phyloP scores from a whole-genome alignment of 768 basidiomycete genomes.

The Lentinula sp. region DNA sequence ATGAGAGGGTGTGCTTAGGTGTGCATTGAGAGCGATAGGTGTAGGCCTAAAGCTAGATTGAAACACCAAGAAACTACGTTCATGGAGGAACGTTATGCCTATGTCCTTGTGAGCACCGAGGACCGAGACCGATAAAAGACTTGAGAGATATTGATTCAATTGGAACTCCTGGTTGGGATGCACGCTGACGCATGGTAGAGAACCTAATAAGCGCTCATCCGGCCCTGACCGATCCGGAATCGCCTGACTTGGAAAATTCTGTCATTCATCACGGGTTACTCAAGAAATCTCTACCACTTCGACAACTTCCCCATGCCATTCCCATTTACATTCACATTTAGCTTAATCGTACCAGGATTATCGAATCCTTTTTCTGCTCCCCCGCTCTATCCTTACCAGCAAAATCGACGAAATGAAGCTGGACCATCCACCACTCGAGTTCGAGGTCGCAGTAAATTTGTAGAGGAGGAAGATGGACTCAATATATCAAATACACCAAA shows the following conservation, averaged over 20 bases:
- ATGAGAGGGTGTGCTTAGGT: too few relatives aligned
- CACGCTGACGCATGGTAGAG: too few relatives aligned
- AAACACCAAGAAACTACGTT: too few relatives aligned
- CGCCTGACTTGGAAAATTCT: not conserved
- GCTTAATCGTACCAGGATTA: slow-evolving; percentile 56
- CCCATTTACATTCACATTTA: slow-evolving; percentile 70
- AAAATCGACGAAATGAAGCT: slow-evolving; percentile 13
- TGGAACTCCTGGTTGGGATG: too few relatives aligned
- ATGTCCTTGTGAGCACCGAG: too few relatives aligned
- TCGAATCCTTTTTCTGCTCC: slow-evolving; percentile 53
- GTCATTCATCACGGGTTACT: not conserved
- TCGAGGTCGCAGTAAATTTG: not conserved
- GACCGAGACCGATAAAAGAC: too few relatives aligned
- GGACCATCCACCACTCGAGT: not conserved
- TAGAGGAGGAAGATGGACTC: not conserved
- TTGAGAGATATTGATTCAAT: too few relatives aligned
- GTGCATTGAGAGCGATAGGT: too few relatives aligned
- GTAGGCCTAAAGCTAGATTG: too few relatives aligned
- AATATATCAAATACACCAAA: not conserved
- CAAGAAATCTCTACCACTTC: not conserved
- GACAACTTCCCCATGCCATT: not conserved
- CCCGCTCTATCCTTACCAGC: slow-evolving; percentile 14
- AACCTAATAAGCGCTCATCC: too few relatives aligned
- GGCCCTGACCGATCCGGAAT: too few relatives aligned
- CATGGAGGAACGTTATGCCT: too few relatives aligned